Base-by-base conservation (phyloP, 257 asterid species). In the Fraxinus excelsior region DNA sequence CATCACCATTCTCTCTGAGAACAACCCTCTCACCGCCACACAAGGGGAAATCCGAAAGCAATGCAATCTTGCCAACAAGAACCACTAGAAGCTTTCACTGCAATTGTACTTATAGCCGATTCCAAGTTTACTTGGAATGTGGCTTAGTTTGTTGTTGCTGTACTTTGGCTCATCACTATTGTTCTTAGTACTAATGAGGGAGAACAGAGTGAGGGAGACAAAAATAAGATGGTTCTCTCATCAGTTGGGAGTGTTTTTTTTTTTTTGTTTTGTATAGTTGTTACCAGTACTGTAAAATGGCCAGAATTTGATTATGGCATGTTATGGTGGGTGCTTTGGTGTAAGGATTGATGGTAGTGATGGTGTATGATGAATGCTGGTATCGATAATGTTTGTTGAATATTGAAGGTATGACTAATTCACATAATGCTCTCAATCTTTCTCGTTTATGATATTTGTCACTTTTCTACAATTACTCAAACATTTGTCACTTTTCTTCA, bases 21-120 rank as follows among this genome's bases (percentile, higher is more conserved):
- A 91, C 82, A 94, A 88, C 78, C 97, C 99, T 38, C 95, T 94
- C 2, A 95, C 98, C 0, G 99, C 98, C 23, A 82, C 88, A 0
- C 90, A 89, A 83, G 98, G 97, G 67, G 99, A 92, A 79, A 89
- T 94, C 75, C 89, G 97, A 42, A 90, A 84, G 81, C 94, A 92
- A 66, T 94, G 98, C 85, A 92, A 94, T 66, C 87, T 94, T 34
- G 89, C 97, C 37, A 94, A 94, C 83, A 94, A 92, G 89, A 88
- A 87, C 62, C 92, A 90, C 58, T 86, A 80, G 53, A 23, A 23
- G 4, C 26, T 25, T 23, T 3, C 19, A 1, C 13, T n/a, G 5
- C 18, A 2, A 11, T 25, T 10, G 29, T 23, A 11, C 16, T 25
- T 11, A 4, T 62, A 9, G 68, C 64, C 7, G 53, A 44, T 14